phyloP scores from a whole-genome alignment of 2,329 filamentous ascomycete species.

The Plectosphaerella sp. region DNA sequence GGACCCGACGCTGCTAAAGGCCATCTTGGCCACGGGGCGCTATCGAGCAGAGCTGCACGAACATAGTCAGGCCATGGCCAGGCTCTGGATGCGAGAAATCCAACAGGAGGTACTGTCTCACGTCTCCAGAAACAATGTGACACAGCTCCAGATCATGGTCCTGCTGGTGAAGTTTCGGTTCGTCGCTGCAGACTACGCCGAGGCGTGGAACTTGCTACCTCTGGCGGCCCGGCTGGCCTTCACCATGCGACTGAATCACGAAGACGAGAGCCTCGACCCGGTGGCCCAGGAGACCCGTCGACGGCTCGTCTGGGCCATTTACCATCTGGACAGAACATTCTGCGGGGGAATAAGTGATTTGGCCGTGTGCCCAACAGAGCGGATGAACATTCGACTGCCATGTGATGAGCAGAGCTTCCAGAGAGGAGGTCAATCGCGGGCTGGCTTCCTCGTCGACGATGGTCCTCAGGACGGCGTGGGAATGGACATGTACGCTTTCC shows the following conservation, averaged over 20 bases:
- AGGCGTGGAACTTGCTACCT: conserved; percentile 17
- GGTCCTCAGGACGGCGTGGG: background rate
- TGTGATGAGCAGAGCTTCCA: conserved; percentile 19
- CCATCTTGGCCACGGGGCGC: conserved; percentile 12
- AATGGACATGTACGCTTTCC: background rate
- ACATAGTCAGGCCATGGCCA: background rate
- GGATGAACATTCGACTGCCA: conserved; percentile 19
- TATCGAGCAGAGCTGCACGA: background rate
- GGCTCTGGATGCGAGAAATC: conserved; percentile 16
- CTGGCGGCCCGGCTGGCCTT: conserved; percentile 19
- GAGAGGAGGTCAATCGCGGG: conserved; percentile 13
- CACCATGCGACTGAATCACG: conserved; percentile 19
- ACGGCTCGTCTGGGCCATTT: conserved; percentile 21
- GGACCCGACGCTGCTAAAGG: conserved; percentile 14
- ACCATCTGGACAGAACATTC: conserved; percentile 16
- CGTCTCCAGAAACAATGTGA: conserved; percentile 1
- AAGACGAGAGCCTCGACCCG: conserved; percentile 10
- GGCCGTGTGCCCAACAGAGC: conserved; percentile 15
- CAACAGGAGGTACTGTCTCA: conserved; percentile 6
- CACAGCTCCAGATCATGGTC: conserved; percentile 15
- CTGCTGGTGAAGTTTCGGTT: conserved; percentile 15
- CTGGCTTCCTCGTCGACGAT: background rate
- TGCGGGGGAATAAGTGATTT: conserved; percentile 22
- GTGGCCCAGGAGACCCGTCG: conserved; percentile 17
- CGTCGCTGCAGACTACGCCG: conserved; percentile 1